Evolutionary conservation across 805 yeast genomes (phyloP).

Genomic region (Candida dajiaensis): DNA sequence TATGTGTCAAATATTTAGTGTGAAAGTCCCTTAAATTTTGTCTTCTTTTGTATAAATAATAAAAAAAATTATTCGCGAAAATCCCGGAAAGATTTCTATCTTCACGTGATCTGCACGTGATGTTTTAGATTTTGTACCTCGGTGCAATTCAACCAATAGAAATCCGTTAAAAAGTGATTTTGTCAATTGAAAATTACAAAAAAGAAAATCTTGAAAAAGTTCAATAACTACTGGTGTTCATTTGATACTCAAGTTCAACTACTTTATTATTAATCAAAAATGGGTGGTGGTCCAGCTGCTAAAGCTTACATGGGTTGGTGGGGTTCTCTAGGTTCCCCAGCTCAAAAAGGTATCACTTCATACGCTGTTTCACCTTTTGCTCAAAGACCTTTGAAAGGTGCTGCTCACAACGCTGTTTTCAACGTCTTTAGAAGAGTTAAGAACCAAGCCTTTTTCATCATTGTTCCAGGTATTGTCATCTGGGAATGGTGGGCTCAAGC

Average conservation of each 20-base stretch:
- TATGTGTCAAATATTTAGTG: not conserved
- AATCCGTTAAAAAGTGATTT: constrained; percentile 8
- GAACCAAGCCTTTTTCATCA: constrained; percentile 73
- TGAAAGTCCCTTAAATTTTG: not conserved
- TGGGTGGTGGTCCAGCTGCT: constrained; percentile 67
- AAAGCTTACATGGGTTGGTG: constrained; percentile 94
- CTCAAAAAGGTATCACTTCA: constrained; percentile 78
- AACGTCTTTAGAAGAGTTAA: constrained; percentile 92
- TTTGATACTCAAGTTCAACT: not conserved
- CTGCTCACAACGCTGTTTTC: constrained; percentile 78
- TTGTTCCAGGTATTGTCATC: constrained; percentile 71
- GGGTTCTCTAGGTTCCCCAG: constrained; percentile 87
- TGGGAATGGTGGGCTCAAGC: constrained; percentile 86
- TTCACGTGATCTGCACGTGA: constrained; percentile 1
- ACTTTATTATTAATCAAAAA: constrained; percentile 22
- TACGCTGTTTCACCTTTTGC: constrained; percentile 93
- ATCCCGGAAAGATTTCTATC: not conserved
- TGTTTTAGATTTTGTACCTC: constrained; percentile 1
- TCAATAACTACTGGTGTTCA: not conserved
- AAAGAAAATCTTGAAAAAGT: constrained; percentile 1
- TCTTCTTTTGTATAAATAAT: too few relatives aligned
- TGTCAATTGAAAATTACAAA: constrained; percentile 6
- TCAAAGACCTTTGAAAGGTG: constrained; percentile 86
- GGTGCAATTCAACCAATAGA: constrained; percentile 10
- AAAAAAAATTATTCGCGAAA: too few relatives aligned